A percentile compares a stretch with the other conserved stretches of the same genome.
Conservation (phyloP, 768 basidiomycete genomes). For the Amanita muscaria region DNA sequence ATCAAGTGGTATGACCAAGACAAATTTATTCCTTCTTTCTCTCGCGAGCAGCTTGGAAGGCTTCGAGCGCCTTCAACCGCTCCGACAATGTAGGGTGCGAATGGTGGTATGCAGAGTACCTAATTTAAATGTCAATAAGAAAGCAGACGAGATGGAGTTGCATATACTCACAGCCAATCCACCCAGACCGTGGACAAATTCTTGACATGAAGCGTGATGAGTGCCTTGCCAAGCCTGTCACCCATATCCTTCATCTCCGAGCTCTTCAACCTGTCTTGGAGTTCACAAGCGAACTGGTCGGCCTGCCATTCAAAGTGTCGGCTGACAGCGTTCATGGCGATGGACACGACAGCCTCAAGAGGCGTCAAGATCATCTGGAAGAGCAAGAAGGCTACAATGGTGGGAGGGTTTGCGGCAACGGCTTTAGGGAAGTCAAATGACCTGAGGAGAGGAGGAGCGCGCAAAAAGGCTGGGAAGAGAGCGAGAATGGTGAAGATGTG, state of each 20-base stretch:
- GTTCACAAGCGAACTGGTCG: slow-evolving; percentile 75
- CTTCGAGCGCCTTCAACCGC: slow-evolving; percentile 74
- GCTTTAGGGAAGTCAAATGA: slow-evolving; percentile 72
- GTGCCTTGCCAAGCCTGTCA: no score
- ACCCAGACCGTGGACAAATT: slow-evolving; percentile 92
- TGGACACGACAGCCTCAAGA: slow-evolving; percentile 62
- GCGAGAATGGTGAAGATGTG: slow-evolving; percentile 78
- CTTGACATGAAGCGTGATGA: slow-evolving; percentile 82
- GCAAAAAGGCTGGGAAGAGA: slow-evolving; percentile 84
- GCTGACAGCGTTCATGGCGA: slow-evolving; percentile 73
- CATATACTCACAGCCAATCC: slow-evolving; percentile 84
- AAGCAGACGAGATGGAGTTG: background rate
- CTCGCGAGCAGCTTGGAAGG: slow-evolving; percentile 39
- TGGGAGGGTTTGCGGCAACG: slow-evolving; percentile 61
- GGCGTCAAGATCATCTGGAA: slow-evolving; percentile 88
- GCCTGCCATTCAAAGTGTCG: slow-evolving; percentile 91
- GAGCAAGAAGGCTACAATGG: slow-evolving; percentile 75
- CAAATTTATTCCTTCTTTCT: slow-evolving; percentile 28
- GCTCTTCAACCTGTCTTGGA: slow-evolving; percentile 42
- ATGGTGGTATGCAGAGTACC: slow-evolving; percentile 93
- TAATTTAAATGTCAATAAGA: slow-evolving; percentile 18
- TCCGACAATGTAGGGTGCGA: slow-evolving; percentile 94
- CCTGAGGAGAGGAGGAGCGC: slow-evolving; percentile 63
- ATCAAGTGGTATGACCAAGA: no score
- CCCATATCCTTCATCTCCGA: slow-evolving; percentile 62